A percentile compares a stretch with the other conserved stretches of the same genome.
Evolutionary conservation across 1,284 basidiomycete species (phyloP).

Genomic region (Caloboletus inedulis): DNA sequence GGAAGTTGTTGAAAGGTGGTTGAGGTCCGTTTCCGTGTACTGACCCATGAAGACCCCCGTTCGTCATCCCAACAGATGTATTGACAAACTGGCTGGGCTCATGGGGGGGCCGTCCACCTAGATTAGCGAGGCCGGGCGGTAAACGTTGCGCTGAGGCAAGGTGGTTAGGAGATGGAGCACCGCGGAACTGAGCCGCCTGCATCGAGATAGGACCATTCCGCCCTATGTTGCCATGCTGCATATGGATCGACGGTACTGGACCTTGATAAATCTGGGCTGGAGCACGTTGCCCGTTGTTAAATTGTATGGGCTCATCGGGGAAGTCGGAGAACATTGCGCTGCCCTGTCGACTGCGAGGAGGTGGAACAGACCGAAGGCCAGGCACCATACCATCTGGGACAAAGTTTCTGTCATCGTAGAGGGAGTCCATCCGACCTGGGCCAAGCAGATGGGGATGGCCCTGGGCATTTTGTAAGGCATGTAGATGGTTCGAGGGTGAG

Average conservation of each 20-base stretch:
- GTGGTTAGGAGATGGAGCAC: slow-evolving; percentile 61
- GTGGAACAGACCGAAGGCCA: slow-evolving; percentile 64
- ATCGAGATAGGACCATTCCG: slow-evolving; percentile 55
- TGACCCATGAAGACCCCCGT: slow-evolving; percentile 43
- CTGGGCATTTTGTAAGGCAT: slow-evolving; percentile 41
- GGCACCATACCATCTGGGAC: slow-evolving; percentile 82
- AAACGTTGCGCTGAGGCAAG: slow-evolving; percentile 56
- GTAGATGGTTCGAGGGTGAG: slow-evolving; percentile 22
- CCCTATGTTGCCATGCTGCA: slow-evolving; percentile 46
- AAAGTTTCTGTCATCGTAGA: slow-evolving; percentile 76
- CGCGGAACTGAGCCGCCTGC: slow-evolving; percentile 64
- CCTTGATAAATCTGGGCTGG: slow-evolving; percentile 54
- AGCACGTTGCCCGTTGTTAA: slow-evolving; percentile 55
- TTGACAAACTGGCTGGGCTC: slow-evolving; percentile 67
- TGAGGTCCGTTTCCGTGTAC: slow-evolving; percentile 48
- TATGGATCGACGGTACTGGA: slow-evolving; percentile 47
- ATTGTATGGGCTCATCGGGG: slow-evolving; percentile 59
- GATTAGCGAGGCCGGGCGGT: slow-evolving; percentile 78
- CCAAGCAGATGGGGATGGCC: slow-evolving; percentile 41
- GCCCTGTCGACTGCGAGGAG: slow-evolving; percentile 58
- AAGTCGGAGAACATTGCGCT: slow-evolving; percentile 55
- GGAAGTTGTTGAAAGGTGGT: slow-evolving; percentile 53
- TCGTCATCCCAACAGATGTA: slow-evolving; percentile 45
- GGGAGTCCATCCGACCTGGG: slow-evolving; percentile 53
- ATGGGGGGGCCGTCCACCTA: slow-evolving; percentile 75